phyloP scores from a whole-genome alignment of 2,329 filamentous ascomycete genomes.

The Ophiostoma pallidulum region DNA sequence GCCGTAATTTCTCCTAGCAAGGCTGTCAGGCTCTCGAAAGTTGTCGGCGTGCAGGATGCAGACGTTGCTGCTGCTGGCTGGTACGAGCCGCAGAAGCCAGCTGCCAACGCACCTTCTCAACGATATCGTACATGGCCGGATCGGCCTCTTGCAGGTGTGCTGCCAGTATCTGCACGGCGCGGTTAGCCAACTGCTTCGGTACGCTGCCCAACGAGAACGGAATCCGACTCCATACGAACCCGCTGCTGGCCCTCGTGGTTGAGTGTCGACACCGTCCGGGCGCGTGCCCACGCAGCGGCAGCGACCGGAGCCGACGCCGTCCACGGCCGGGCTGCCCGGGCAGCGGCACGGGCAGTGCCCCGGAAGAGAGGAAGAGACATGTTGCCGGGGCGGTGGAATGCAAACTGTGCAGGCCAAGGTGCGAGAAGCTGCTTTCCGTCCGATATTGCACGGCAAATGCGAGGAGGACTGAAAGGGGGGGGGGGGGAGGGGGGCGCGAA shows the following conservation, averaged over 20 bases:
- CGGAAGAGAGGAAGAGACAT: conserved; percentile 42
- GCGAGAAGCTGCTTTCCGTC: too few species aligned
- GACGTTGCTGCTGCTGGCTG: too few species aligned
- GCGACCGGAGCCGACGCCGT: conserved; percentile 16
- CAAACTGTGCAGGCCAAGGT: too few species aligned
- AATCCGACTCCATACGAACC: conserved; percentile 29
- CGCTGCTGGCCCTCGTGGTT: conserved; percentile 49
- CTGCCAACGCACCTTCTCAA: conserved; percentile 62
- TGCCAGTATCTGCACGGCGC: conserved; percentile 56
- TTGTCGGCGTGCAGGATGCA: too few species aligned
- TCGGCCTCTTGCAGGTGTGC: conserved; percentile 75
- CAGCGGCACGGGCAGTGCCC: conserved; percentile 38
- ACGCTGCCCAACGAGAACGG: too few species aligned
- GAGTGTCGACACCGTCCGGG: conserved; percentile 36
- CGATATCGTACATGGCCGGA: conserved; percentile 76
- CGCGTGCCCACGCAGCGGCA: conserved; percentile 21
- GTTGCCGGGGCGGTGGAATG: conserved; percentile 7
- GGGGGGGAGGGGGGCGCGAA: not conserved
- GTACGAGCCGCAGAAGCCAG: too few species aligned
- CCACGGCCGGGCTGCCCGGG: conserved; percentile 32
- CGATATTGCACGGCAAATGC: too few species aligned
- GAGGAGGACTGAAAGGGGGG: not conserved
- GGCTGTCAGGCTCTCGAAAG: not conserved
- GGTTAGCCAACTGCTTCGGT: conserved; percentile 11
- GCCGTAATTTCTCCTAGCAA: conserved; percentile 80